Evolutionary conservation across 108 stramenopile genomes (phyloP).

Genomic region (Fistulifera pelliculosa): DNA sequence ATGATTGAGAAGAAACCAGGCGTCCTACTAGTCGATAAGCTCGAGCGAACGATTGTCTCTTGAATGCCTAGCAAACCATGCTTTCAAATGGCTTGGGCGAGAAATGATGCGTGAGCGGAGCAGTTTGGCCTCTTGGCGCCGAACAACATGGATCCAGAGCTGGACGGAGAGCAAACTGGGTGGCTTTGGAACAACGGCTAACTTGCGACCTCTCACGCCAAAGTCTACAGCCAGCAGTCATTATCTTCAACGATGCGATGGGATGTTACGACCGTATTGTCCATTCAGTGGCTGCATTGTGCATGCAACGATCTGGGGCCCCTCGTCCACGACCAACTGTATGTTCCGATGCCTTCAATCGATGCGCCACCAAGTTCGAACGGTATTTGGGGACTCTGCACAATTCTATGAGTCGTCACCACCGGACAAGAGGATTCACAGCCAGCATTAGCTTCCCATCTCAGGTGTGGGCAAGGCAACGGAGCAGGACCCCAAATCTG

Average conservation of each 20-base stretch:
- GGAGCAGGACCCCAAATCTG: constrained; percentile 27
- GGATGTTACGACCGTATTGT: constrained; percentile 18
- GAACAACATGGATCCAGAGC: constrained; percentile 7
- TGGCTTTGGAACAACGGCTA: constrained; percentile 6
- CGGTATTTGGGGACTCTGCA: constrained; percentile 7
- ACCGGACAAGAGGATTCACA: neutral
- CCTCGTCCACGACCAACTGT: neutral
- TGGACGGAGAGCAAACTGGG: neutral
- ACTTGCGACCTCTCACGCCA: constrained; percentile 6
- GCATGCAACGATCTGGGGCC: constrained; percentile 10
- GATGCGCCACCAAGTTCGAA: constrained; percentile 10
- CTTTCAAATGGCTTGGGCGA: constrained; percentile 5
- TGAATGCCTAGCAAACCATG: constrained; percentile 8
- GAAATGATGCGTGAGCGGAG: constrained; percentile 6
- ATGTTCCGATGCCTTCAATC: constrained; percentile 11
- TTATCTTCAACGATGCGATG: constrained; percentile 13
- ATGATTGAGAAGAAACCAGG: constrained; percentile 11
- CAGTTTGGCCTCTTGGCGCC: neutral
- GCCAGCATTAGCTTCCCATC: neutral
- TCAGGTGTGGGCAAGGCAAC: constrained; percentile 25
- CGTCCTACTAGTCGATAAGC: neutral
- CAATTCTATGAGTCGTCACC: neutral
- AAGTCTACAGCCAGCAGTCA: neutral
- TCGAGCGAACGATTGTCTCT: constrained; percentile 8
- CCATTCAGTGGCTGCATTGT: constrained; percentile 7